Conservation (phyloP, 306 rosid genomes). For the Cicer judaicum region DNA sequence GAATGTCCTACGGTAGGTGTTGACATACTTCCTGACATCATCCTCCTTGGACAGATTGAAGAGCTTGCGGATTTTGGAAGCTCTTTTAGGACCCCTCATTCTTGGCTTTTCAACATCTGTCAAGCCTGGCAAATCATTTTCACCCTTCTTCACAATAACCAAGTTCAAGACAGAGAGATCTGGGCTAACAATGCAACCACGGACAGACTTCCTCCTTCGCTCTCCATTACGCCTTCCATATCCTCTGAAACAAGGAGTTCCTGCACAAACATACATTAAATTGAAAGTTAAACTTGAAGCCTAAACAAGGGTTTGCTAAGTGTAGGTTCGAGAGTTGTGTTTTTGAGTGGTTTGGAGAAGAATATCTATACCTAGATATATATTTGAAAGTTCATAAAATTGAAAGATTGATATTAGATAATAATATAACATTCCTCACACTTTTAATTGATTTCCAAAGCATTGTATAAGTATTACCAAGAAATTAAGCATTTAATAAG, state of each 20-base stretch:
- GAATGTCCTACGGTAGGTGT: slow-evolving; percentile 50
- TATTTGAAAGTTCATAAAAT: no score
- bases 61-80: slow-evolving; percentile 51
- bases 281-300: neutral
- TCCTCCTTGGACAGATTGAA: slow-evolving; percentile 52
- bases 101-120: slow-evolving; percentile 53
- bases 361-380: no score
- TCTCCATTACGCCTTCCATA: slow-evolving; percentile 52
- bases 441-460: no score
- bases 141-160: slow-evolving; percentile 55
- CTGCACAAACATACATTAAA: slow-evolving; percentile 36
- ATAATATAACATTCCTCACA: no score
- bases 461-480: no score
- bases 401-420: no score
- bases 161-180: slow-evolving; percentile 52
- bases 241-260: slow-evolving; percentile 54
- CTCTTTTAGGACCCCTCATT: slow-evolving; percentile 55
- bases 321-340: no score
- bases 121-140: slow-evolving; percentile 46
- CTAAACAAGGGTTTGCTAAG: neutral
- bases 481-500: no score
- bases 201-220: slow-evolving; percentile 54
- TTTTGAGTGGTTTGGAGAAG: no score
- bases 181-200: slow-evolving; percentile 55
- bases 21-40: slow-evolving; percentile 55